Base-by-base conservation (phyloP, 345 rosid species). In the Trapa incisa region DNA sequence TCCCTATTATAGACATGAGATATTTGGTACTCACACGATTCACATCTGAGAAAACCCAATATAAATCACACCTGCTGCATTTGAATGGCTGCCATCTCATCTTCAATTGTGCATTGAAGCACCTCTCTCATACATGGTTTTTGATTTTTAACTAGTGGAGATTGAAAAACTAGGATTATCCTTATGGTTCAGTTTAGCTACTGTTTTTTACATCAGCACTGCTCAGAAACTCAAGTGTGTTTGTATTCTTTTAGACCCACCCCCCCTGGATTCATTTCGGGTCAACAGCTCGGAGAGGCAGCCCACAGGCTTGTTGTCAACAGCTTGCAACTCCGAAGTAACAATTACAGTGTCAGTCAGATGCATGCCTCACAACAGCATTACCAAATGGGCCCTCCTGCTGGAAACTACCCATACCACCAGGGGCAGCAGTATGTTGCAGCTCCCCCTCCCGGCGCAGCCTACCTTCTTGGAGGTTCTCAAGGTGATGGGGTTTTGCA, bases 211-310 rank as follows among this genome's bases (percentile, higher is more conserved):
- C 63, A 70, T 13, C 13, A 58, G 63, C 63, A 32, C 13, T 58
- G 2, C 38, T 35, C 63, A 2, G 38, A 58, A 58, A 29, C 35
- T 33, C 8, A 2, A 33, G 63, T 16, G 16, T 15, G 16, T 58
- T 32, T 50, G 8, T 74, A n/a, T 43, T 64, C 42, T 50, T 75
- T 70, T 84, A 94, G 99, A 87, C 80, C 67, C 66, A 87, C 86
- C 69, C 91, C 81, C 17, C 78, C 77, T 12, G 86, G 86, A 70
- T 66, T 81, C 66, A 65, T 85, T 56, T 80, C 89, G 61, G 86
- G 92, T 29, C 77, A 58, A 62, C 85, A 82, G 77, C 93, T 91
- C 45, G 89, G 87, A 75, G 84, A 84, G 37, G 93, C 83, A 73
- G 85, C 96, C 3, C 89, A 85, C 71, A 83, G 86, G 47, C 87